These are phyloP conservation scores for Xylariomycetidae sp. DNA, from an alignment of 2,329 filamentous ascomycete species.

Conservation along the genomic window DNA sequence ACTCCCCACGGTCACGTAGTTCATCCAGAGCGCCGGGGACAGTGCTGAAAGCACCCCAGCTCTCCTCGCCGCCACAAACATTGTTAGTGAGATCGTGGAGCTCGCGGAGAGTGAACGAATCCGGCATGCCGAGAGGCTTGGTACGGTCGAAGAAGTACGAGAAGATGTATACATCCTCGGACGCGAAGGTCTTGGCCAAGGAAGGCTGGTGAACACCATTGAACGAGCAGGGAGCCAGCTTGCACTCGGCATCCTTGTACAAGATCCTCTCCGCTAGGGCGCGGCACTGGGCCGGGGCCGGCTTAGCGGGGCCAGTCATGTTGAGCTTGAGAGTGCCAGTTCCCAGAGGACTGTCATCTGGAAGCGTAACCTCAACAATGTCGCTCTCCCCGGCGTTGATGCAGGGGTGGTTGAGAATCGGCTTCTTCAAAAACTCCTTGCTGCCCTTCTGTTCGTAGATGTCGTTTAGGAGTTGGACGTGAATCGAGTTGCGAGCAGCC, in stretches of 20 bases:
- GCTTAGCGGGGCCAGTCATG: slow-evolving; percentile 76
- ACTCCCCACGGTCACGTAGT: slow-evolving; percentile 75
- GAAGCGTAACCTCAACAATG: slow-evolving; percentile 66
- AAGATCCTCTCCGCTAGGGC: slow-evolving; percentile 85
- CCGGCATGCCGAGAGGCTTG: slow-evolving; percentile 93
- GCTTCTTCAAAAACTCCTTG: slow-evolving; percentile 32
- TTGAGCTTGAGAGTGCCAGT: slow-evolving; percentile 59
- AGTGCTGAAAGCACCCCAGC: slow-evolving; percentile 75
- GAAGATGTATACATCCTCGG: slow-evolving; percentile 92
- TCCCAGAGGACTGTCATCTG: slow-evolving; percentile 59
- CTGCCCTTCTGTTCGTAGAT: slow-evolving; percentile 55
- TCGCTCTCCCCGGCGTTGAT: slow-evolving; percentile 69
- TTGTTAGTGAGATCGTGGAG: slow-evolving; percentile 77
- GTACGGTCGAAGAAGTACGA: slow-evolving; percentile 98
- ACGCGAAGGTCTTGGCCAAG: slow-evolving; percentile 83
- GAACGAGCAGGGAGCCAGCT: slow-evolving; percentile 90
- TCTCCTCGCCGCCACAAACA: slow-evolving; percentile 72
- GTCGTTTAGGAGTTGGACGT: slow-evolving; percentile 67
- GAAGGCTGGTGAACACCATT: slow-evolving; percentile 94
- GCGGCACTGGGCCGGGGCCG: slow-evolving; percentile 81
- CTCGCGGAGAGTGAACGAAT: slow-evolving; percentile 88
- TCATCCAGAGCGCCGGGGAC: slow-evolving; percentile 75
- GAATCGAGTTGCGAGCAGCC: slow-evolving; percentile 84
- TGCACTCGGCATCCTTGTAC: slow-evolving; percentile 77
- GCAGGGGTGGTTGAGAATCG: slow-evolving; percentile 52